phyloP scores from a whole-genome alignment of 1,284 basidiomycete genomes.

The Microstroma glucosiphilum region DNA sequence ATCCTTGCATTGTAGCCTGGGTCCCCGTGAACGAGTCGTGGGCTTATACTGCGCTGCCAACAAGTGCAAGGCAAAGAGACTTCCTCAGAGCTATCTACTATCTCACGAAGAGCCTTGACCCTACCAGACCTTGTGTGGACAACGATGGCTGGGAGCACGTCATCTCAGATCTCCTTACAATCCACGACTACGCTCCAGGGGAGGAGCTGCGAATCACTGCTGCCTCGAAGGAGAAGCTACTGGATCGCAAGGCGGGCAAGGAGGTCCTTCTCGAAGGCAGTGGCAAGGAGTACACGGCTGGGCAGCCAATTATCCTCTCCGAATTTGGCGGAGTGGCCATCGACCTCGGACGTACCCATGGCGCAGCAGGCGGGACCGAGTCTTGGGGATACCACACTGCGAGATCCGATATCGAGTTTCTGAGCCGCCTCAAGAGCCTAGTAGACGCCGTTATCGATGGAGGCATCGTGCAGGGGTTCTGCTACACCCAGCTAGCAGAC shows the following conservation, averaged over 20 bases:
- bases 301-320: conserved; percentile 25
- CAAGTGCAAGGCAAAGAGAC: conserved; percentile 17
- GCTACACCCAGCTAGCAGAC: conserved; percentile 31
- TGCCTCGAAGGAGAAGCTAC: conserved; percentile 13
- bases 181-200: conserved; percentile 23
- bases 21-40: conserved; percentile 31
- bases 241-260: conserved; percentile 16
- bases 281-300: conserved; percentile 6
- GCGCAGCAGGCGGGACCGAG: not conserved
- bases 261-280: conserved; percentile 14
- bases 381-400: conserved; percentile 29
- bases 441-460: conserved; percentile 17
- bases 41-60: conserved; percentile 23
- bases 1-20: conserved; percentile 34
- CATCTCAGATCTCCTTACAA: conserved; percentile 20
- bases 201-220: conserved; percentile 10
- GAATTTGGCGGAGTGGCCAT: conserved; percentile 30
- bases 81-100: conserved; percentile 24
- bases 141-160: conserved; percentile 38
- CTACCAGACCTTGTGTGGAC: conserved; percentile 21
- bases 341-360: not conserved
- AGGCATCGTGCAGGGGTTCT: conserved; percentile 28
- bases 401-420: conserved; percentile 15
- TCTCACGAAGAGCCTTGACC: conserved; percentile 28
- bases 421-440: conserved; percentile 15